Conservation (phyloP, 306 rosid genomes). For the Dalbergia cochinchinensis region DNA sequence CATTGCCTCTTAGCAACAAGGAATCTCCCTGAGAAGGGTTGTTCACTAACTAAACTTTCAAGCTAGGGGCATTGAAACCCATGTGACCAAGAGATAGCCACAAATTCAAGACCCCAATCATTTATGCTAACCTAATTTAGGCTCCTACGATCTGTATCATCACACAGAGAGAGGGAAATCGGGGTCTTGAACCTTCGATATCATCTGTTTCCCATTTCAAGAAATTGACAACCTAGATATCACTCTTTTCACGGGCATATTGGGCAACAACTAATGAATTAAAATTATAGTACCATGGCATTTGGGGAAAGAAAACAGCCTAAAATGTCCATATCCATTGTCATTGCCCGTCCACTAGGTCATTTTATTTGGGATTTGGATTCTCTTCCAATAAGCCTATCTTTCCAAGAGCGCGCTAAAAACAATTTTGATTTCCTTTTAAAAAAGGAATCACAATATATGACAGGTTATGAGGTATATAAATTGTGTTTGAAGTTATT, state of each 20-base stretch:
- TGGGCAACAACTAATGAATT: background rate
- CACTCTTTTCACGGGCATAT: background rate
- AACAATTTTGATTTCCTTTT: background rate
- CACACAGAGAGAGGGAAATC: background rate
- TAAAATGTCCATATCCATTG: background rate
- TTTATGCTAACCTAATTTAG: background rate
- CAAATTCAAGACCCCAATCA: too few species aligned
- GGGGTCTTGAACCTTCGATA: background rate
- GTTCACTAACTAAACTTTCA: too few species aligned
- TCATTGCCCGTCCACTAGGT: background rate
- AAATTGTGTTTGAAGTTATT: too few species aligned
- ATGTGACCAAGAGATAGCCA: too few species aligned
- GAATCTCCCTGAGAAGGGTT: too few species aligned
- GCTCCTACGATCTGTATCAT: background rate
- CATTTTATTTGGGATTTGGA: background rate
- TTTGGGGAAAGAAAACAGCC: background rate
- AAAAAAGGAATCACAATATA: background rate
- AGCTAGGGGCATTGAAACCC: too few species aligned
- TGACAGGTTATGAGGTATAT: background rate
- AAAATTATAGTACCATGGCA: background rate
- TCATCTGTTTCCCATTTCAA: background rate
- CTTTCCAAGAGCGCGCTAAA: background rate
- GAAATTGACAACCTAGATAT: background rate
- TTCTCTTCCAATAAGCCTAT: background rate
- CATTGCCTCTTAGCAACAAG: too few species aligned